These are phyloP conservation scores for Miscanthus lutarioriparius DNA, from an alignment of 176 grass and related monocot genomes.

Conservation along the genomic window DNA sequence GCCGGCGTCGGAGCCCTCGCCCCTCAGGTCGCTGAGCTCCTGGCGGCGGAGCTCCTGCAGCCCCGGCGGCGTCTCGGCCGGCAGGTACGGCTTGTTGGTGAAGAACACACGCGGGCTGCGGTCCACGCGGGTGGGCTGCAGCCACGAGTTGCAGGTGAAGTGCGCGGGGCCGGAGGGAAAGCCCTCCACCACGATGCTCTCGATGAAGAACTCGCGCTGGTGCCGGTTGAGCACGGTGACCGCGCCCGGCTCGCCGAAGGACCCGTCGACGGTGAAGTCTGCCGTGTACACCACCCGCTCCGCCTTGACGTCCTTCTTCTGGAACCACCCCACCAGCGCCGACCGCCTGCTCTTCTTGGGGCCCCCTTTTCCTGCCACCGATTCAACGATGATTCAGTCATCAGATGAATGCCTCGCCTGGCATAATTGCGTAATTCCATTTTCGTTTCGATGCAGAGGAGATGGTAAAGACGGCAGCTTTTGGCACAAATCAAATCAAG, in stretches of 20 bases:
- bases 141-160: conserved; percentile 88
- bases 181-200: conserved; percentile 80
- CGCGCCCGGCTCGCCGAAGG: conserved; percentile 81
- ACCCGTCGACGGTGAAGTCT: conserved; percentile 75
- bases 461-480: background rate
- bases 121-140: conserved; percentile 55
- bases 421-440: background rate
- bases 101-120: conserved; percentile 66
- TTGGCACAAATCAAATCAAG: conserved; percentile 12
- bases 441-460: background rate
- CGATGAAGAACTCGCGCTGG: conserved; percentile 77
- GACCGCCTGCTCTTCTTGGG: conserved; percentile 63
- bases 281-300: conserved; percentile 79
- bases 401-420: background rate
- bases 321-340: conserved; percentile 69
- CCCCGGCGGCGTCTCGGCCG: conserved; percentile 74
- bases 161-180: conserved; percentile 61
- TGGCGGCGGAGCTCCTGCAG: conserved; percentile 54
- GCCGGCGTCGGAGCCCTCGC: conserved; percentile 44
- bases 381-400: background rate
- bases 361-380: conserved; percentile 38
- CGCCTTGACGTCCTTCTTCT: conserved; percentile 79
- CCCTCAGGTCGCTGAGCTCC: conserved; percentile 64
- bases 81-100: conserved; percentile 85
- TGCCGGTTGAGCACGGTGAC: conserved; percentile 78